Evolutionary conservation across 768 basidiomycete species (phyloP).

Genomic region (Suillus cothurnatus): DNA sequence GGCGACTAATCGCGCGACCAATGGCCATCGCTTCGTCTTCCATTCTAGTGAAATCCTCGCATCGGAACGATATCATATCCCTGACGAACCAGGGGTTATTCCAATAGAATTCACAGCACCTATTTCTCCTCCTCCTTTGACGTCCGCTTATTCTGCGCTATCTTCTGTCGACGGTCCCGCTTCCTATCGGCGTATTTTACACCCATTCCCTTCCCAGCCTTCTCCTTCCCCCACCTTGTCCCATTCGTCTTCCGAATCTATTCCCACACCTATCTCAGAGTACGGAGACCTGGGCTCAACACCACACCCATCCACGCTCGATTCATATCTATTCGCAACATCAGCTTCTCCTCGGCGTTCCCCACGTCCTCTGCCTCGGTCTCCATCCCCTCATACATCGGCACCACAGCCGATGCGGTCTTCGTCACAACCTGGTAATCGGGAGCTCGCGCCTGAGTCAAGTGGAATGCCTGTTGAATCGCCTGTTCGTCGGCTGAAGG

Average conservation of each 20-base stretch:
- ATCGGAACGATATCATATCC: conserved; percentile 64
- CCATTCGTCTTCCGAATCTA: conserved; percentile 23
- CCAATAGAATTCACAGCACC: conserved; percentile 42
- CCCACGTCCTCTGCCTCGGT: conserved; percentile 19
- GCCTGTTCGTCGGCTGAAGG: conserved; percentile 43
- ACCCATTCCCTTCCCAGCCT: conserved; percentile 19
- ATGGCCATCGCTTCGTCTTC: conserved; percentile 87
- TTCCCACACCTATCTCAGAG: conserved; percentile 26
- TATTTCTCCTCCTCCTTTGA: conserved; percentile 33
- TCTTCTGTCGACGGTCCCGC: conserved; percentile 27
- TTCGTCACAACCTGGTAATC: conserved; percentile 15
- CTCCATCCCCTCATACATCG: conserved; percentile 15
- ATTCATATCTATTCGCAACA: conserved; percentile 18
- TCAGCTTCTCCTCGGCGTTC: conserved; percentile 28
- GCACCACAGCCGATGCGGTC: conserved; percentile 11
- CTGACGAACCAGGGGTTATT: conserved; percentile 63
- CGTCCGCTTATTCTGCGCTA: conserved; percentile 31
- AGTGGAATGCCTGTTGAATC: conserved; percentile 38
- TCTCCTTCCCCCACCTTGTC: conserved; percentile 28
- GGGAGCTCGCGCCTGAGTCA: conserved; percentile 23
- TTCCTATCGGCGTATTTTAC: conserved; percentile 23
- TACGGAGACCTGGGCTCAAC: conserved; percentile 24
- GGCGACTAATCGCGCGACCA: conserved; percentile 69
- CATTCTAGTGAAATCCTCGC: conserved; percentile 70
- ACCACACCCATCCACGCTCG: conserved; percentile 28